Conservation (phyloP, 352 stramenopile species). For the Phytophthora megakarya region DNA sequence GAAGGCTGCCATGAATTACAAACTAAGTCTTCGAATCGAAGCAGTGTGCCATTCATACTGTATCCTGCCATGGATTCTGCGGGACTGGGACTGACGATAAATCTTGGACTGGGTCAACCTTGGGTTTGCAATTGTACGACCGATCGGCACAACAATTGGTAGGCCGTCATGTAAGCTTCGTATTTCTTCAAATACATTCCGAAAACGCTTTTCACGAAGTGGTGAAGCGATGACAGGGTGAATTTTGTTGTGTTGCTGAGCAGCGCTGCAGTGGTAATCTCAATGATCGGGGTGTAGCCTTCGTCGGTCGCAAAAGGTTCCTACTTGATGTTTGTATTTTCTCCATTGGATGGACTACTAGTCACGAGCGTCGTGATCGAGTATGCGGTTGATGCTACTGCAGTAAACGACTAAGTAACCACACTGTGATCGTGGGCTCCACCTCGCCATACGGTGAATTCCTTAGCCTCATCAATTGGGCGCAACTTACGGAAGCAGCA, state of each 20-base stretch:
- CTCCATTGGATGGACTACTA: constrained; percentile 1
- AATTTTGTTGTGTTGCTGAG: constrained; percentile 42
- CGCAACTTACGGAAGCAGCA: too few species aligned
- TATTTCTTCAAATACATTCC: constrained; percentile 29
- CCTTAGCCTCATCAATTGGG: too few species aligned
- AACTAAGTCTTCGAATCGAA: too few species aligned
- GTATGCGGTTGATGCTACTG: constrained; percentile 9
- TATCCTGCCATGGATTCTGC: too few species aligned
- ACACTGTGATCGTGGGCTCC: too few species aligned
- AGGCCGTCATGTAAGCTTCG: constrained; percentile 24
- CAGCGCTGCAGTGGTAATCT: constrained; percentile 15
- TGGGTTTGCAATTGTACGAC: constrained; percentile 3
- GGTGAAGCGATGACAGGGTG: constrained; percentile 39
- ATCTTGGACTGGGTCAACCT: too few species aligned
- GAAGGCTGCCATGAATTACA: too few species aligned
- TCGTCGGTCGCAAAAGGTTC: constrained; percentile 11
- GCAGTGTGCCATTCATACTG: too few species aligned
- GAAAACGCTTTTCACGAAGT: constrained; percentile 17
- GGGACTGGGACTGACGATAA: too few species aligned
- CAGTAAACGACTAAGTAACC: too few species aligned
- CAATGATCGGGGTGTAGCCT: constrained; percentile 11
- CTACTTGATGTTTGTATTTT: constrained; percentile 25
- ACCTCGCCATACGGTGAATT: too few species aligned
- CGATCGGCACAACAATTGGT: constrained; percentile 10
- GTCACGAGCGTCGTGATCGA: constrained; percentile 18